These are phyloP conservation scores for Chaetomium cochliodes DNA, from an alignment of 495 filamentous ascomycete genomes.

Conservation along the genomic window DNA sequence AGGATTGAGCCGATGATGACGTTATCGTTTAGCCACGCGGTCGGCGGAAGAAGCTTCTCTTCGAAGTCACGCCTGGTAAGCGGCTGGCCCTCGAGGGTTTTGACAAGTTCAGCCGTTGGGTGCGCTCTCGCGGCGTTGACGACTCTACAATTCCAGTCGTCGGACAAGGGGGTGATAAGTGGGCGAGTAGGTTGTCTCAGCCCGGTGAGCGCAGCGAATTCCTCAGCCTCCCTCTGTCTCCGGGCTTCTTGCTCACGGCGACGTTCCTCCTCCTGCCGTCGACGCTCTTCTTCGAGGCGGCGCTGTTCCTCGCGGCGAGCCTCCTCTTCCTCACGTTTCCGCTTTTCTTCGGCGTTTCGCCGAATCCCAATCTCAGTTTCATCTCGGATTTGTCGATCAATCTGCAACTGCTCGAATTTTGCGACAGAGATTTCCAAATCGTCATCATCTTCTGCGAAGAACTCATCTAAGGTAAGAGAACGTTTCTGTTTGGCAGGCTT, in stretches of 20 bases:
- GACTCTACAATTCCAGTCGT: conserved; percentile 36
- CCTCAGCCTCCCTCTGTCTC: conserved; percentile 14
- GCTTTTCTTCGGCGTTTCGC: conserved; percentile 16
- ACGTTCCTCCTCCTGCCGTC: conserved; percentile 20
- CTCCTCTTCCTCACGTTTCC: conserved; percentile 25
- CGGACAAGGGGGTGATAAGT: conserved; percentile 34
- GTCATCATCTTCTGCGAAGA: conserved; percentile 21
- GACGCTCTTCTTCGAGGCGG: conserved; percentile 24
- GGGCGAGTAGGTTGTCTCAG: conserved; percentile 23
- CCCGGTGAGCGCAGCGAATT: conserved; percentile 15
- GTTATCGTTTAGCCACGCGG: conserved; percentile 80
- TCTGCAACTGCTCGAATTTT: conserved; percentile 26
- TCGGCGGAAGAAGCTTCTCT: conserved; percentile 50
- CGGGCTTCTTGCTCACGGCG: conserved; percentile 20
- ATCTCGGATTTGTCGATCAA: conserved; percentile 23
- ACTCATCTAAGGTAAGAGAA: not conserved
- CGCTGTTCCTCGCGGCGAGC: conserved; percentile 17
- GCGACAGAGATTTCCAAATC: conserved; percentile 20
- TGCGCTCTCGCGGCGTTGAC: conserved; percentile 19
- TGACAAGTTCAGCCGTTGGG: conserved; percentile 34
- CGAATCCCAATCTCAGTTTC: conserved; percentile 19
- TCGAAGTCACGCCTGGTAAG: conserved; percentile 62
- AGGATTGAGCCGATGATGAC: conserved; percentile 69
- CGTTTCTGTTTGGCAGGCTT: conserved; percentile 6
- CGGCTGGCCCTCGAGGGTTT: conserved; percentile 53